Base-by-base conservation (phyloP, 164 flowering plant genomes). In the Echeveria elegans region DNA sequence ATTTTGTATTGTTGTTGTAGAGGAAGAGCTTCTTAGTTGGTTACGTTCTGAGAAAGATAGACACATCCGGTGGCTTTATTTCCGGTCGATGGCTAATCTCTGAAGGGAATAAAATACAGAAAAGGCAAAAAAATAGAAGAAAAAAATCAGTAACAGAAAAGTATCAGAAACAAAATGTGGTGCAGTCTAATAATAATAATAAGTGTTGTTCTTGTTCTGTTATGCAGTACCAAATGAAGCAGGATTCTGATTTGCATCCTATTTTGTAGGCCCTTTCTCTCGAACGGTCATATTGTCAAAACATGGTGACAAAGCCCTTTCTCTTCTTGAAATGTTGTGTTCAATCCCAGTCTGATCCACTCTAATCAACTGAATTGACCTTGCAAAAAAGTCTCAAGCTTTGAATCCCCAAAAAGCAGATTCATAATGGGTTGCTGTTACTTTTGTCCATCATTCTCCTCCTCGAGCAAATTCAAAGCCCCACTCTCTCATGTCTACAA, bases 261-360 rank as follows among this genome's bases (percentile, higher is more conserved):
- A 21, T 23, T 9, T 8, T 2, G 28, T 23, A 1, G 58, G 58
- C 28, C 58, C 61, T 16, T 28, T 11, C 12, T 56, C 34, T 28
- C 32, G 32, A 56, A 56, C 61, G 61, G 32, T 56, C 61, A 56
- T 56, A 56, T 56, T 56, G 26, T 56, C 61, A 28, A 56, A 28
- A 32, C 12, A 19, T n/a, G n/a, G 32, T 29, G 7, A 28, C 30
- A 1, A 14, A 43, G 11, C 56, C 9, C 6, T 50, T 24, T 28
- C 32, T 26, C 18, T 56, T 56, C n/a, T n/a, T n/a, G 5, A 56
- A 28, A 29, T 28, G 32, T 28, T 11, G 16, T 11, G 12, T 28
- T 28, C 61, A 56, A 14, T 8, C 32, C 34, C 7, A 23, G 1
- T 21, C 26, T 50, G 28, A n/a, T 26, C 21, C 19, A 50, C 9